These are phyloP conservation scores for Pugionium cornutum DNA, from an alignment of 345 rosid genomes.

Conservation along the genomic window DNA sequence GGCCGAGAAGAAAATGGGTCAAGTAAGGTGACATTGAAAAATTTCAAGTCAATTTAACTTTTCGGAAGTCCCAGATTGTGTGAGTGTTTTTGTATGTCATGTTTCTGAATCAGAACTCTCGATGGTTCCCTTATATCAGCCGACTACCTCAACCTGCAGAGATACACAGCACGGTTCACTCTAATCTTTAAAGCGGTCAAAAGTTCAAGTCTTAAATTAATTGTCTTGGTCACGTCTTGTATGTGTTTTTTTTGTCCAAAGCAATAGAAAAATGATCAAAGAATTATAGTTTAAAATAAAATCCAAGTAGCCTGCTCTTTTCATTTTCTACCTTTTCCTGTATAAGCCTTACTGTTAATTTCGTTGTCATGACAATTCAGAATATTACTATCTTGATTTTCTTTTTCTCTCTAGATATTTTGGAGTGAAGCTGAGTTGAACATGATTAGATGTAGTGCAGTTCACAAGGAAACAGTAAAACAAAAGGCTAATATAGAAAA, in stretches of 20 bases:
- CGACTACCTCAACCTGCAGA: slow-evolving; percentile 64
- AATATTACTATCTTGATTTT: background rate
- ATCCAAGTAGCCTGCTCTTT: background rate
- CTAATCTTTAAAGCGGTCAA: background rate
- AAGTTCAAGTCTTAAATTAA: background rate
- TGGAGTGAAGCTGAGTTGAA: slow-evolving; percentile 70
- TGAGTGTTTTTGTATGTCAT: slow-evolving; percentile 3
- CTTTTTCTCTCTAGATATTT: slow-evolving; percentile 54
- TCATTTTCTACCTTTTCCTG: slow-evolving; percentile 3
- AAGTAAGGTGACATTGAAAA: slow-evolving; percentile 43
- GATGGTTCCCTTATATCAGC: slow-evolving; percentile 71
- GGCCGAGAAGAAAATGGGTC: slow-evolving; percentile 51
- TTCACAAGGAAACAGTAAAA: slow-evolving; percentile 63
- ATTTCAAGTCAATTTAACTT: slow-evolving; percentile 3
- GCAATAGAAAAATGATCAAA: background rate
- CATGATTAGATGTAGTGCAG: slow-evolving; percentile 65
- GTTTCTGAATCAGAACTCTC: slow-evolving; percentile 52
- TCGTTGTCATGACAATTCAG: slow-evolving; percentile 17
- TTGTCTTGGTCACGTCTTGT: background rate
- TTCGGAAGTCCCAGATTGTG: slow-evolving; percentile 1
- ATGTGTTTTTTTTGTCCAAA: background rate
- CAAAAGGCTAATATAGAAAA: slow-evolving; percentile 58
- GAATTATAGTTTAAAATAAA: background rate
- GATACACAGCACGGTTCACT: slow-evolving; percentile 61
- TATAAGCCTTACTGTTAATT: background rate